These are phyloP conservation scores for Zymoseptoria tritici DNA, from an alignment of 2,329 filamentous ascomycete genomes.

Conservation along the genomic window DNA sequence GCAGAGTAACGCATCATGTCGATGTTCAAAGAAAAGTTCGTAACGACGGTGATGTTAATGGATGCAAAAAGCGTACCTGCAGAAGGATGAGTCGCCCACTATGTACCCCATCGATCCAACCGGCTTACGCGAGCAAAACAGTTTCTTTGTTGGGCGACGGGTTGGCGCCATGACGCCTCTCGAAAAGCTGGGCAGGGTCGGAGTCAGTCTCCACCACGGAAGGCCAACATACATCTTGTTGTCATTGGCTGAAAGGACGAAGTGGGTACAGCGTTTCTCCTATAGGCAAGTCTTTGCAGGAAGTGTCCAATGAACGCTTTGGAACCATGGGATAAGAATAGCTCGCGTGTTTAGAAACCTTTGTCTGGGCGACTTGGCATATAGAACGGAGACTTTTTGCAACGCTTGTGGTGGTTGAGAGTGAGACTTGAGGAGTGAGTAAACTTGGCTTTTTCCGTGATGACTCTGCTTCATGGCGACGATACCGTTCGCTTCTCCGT, in stretches of 20 bases:
- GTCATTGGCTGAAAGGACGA: background rate
- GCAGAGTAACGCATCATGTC: background rate
- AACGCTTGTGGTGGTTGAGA: background rate
- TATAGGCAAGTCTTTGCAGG: background rate
- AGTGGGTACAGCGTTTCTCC: background rate
- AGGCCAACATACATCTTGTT: background rate
- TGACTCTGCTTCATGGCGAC: background rate
- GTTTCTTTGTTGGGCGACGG: background rate
- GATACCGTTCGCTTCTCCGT: too few species aligned
- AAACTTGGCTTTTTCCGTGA: background rate
- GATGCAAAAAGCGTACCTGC: background rate
- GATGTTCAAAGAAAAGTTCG: background rate
- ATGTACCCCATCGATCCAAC: background rate
- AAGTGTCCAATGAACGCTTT: background rate
- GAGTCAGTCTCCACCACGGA: background rate
- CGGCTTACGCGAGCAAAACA: background rate
- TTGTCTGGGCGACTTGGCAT: background rate
- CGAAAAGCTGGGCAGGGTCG: background rate
- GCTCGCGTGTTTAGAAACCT: background rate
- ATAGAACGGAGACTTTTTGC: background rate
- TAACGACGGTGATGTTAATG: background rate
- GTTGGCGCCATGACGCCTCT: background rate
- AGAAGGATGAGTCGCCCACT: background rate
- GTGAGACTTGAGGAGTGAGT: background rate
- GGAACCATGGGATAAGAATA: background rate